These are phyloP conservation scores for Drechslerella stenobrocha DNA, from an alignment of 2,329 filamentous ascomycete genomes.

Conservation along the genomic window DNA sequence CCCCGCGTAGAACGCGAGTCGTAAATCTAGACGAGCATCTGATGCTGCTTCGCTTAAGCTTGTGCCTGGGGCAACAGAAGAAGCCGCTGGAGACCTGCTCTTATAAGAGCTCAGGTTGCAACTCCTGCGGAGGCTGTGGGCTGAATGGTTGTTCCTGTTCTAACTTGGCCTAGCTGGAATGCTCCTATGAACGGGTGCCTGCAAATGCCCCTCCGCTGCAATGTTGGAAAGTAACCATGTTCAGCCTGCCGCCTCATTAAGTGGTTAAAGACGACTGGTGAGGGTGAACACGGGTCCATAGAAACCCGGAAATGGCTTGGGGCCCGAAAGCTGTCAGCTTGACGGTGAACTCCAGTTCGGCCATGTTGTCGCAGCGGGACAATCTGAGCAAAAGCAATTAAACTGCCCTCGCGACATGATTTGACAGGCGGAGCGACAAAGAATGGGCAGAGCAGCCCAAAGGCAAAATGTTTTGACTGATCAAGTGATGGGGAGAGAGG, in stretches of 20 bases:
- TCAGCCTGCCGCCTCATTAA: conserved; percentile 43
- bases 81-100: conserved; percentile 43
- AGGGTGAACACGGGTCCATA: conserved; percentile 26
- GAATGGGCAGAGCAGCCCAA: conserved; percentile 20
- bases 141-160: conserved; percentile 13
- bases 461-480: conserved; percentile 40
- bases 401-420: conserved; percentile 35
- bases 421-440: conserved; percentile 22
- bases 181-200: conserved; percentile 42
- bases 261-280: conserved; percentile 38
- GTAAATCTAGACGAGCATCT: conserved; percentile 42
- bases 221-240: conserved; percentile 45
- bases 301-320: conserved; percentile 39
- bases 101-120: conserved; percentile 42
- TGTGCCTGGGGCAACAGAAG: conserved; percentile 42
- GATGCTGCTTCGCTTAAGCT: conserved; percentile 47
- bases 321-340: conserved; percentile 37
- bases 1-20: conserved; percentile 35
- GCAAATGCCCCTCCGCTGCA: conserved; percentile 31
- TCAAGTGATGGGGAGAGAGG: conserved; percentile 40
- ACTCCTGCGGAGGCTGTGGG: conserved; percentile 21
- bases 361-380: conserved; percentile 29
- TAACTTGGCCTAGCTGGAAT: conserved; percentile 46
- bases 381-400: conserved; percentile 42
- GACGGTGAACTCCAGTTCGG: conserved; percentile 27